phyloP scores from a whole-genome alignment of 176 grass and related monocot species.

The Carex myosuroides region DNA sequence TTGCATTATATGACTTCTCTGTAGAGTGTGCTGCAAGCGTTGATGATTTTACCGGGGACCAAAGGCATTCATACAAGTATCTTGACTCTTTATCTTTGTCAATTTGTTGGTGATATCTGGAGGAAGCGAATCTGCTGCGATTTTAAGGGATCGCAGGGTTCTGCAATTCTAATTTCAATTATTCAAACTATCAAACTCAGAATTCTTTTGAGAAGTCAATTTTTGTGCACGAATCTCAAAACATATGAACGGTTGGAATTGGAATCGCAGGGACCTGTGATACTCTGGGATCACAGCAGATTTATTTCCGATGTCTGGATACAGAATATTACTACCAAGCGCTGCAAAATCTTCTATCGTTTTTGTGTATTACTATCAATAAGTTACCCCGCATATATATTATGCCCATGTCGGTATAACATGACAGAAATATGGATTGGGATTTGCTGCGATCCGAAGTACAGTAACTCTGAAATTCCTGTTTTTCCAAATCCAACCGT shows the following conservation, averaged over 20 bases:
- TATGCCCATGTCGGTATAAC: background rate
- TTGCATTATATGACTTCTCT: background rate
- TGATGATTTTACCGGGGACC: slow-evolving; percentile 2
- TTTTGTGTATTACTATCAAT: background rate
- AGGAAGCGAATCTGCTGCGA: too few relatives aligned
- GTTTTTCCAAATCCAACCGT: too few relatives aligned
- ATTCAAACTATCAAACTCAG: too few relatives aligned
- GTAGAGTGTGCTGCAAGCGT: slow-evolving; percentile 1
- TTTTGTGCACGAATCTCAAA: too few relatives aligned
- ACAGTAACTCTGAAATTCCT: too few relatives aligned
- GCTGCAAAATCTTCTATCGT: background rate
- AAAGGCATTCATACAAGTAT: background rate
- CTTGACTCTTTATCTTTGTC: background rate
- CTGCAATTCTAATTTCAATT: too few relatives aligned
- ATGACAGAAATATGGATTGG: background rate
- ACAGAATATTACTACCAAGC: background rate
- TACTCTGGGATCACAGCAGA: too few relatives aligned
- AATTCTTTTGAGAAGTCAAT: too few relatives aligned
- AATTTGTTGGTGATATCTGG: background rate
- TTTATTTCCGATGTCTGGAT: background rate
- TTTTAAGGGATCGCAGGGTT: too few relatives aligned
- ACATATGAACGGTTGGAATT: too few relatives aligned
- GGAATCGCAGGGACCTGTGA: too few relatives aligned
- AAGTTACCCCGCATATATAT: background rate
- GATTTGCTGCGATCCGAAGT: too few relatives aligned